Evolutionary conservation across 31 red algal genomes (phyloP).

Genomic region (Porphyra umbilicalis): DNA sequence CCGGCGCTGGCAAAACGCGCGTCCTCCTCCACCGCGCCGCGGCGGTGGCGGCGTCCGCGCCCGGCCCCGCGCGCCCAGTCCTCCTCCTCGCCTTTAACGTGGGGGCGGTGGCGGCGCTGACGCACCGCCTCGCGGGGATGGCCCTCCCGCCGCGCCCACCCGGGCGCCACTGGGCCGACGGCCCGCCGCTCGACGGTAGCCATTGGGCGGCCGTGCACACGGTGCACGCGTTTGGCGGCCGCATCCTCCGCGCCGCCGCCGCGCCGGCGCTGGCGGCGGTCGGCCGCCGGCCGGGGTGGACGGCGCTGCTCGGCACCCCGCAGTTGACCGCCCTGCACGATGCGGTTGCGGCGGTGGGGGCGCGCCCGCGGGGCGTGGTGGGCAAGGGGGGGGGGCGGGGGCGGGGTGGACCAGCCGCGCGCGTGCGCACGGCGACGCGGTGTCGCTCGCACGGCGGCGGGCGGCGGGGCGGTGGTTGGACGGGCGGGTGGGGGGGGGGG

Average conservation of each 20-base stretch:
- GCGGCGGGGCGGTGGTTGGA: background rate
- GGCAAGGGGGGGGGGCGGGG: no score
- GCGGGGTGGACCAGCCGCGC: background rate
- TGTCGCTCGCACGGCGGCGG: background rate
- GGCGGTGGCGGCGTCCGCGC: background rate
- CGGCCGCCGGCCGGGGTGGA: background rate
- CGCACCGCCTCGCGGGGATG: background rate
- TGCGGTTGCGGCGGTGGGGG: no score
- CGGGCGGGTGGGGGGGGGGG: no score
- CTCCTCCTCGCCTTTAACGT: background rate
- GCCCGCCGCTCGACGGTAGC: no score
- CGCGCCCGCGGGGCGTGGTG: no score
- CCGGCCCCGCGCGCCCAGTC: background rate
- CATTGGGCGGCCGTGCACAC: background rate
- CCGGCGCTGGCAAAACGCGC: background rate
- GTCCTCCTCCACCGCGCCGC: background rate
- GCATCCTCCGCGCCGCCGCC: background rate
- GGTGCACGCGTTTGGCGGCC: background rate
- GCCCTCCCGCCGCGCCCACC: no score
- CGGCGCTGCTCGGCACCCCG: background rate
- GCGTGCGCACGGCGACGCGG: no score
- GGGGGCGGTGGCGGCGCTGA: background rate
- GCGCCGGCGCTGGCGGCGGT: background rate
- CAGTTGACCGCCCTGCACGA: background rate
- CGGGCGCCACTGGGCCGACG: no score